Conservation (phyloP, 139 green algal genomes). For the Chlamydomonas urium region DNA sequence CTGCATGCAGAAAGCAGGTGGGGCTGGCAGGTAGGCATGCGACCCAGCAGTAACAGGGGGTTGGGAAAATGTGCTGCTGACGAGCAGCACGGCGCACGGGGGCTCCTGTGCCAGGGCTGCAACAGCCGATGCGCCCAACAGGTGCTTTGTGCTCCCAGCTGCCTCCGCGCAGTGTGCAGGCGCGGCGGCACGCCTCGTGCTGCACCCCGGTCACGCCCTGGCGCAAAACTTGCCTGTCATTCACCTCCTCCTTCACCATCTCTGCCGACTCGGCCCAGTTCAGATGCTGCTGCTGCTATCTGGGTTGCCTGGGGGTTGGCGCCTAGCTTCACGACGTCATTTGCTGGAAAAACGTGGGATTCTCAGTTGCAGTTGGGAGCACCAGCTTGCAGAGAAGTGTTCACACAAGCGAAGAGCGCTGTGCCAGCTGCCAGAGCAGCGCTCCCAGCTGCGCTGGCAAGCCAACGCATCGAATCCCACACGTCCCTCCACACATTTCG, state of each 20-base stretch:
- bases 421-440: not conserved
- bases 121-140: not conserved
- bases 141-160: too few relatives aligned
- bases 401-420: not conserved
- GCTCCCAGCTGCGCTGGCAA: not conserved
- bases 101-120: not conserved
- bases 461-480: not conserved
- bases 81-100: not conserved
- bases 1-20: conserved; percentile 8
- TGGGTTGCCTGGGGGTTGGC: not conserved
- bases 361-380: not conserved
- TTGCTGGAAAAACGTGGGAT: not conserved
- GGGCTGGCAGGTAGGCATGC: not conserved
- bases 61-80: conserved; percentile 2
- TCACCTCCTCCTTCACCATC: conserved; percentile 24
- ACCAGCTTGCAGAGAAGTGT: not conserved
- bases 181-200: too few relatives aligned
- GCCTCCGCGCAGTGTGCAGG: too few relatives aligned
- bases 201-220: not conserved
- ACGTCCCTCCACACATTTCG: too few relatives aligned
- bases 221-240: conserved; percentile 17
- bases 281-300: not conserved
- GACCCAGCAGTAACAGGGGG: not conserved
- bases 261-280: not conserved
- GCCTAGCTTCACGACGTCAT: not conserved